phyloP scores from a whole-genome alignment of 192 early-diverging fungal genomes.

The Endogone sp. region DNA sequence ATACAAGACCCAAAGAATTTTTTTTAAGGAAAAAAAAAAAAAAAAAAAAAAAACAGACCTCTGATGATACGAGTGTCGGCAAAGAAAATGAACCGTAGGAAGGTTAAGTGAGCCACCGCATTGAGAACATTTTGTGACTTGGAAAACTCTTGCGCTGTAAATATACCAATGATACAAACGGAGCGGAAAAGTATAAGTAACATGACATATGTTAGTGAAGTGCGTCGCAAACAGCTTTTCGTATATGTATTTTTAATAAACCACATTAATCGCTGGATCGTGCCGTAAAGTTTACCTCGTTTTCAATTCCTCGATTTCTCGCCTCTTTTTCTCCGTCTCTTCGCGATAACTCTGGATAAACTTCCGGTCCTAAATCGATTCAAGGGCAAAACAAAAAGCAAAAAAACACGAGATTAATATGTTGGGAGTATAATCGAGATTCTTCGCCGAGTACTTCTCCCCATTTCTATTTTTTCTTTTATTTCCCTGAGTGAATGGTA shows the following conservation, averaged over 20 bases:
- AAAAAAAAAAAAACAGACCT: constrained; percentile 43
- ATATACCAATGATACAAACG: constrained; percentile 2
- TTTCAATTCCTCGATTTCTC: constrained; percentile 82
- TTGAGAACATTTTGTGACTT: constrained; percentile 70
- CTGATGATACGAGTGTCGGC: constrained; percentile 93
- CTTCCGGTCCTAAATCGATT: constrained; percentile 41
- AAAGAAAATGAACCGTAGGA: constrained; percentile 91
- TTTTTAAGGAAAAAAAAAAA: constrained; percentile 1
- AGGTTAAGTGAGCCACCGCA: constrained; percentile 79
- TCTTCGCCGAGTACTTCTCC: too few species aligned
- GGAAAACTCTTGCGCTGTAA: constrained; percentile 59
- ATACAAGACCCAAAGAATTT: constrained; percentile 15
- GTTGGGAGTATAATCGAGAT: too few species aligned
- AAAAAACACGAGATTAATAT: too few species aligned
- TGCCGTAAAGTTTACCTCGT: constrained; percentile 44
- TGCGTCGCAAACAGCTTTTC: too few species aligned
- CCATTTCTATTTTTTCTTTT: too few species aligned
- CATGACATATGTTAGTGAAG: too few species aligned
- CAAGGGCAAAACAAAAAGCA: not conserved
- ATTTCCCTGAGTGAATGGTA: too few species aligned
- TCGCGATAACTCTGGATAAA: constrained; percentile 73
- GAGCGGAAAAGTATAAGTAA: too few species aligned
- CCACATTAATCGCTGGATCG: too few species aligned
- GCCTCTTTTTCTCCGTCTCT: constrained; percentile 71
- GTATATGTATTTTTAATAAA: too few species aligned